Base-by-base conservation (phyloP, 2,329 filamentous ascomycete genomes). In the Alternaria sp. region DNA sequence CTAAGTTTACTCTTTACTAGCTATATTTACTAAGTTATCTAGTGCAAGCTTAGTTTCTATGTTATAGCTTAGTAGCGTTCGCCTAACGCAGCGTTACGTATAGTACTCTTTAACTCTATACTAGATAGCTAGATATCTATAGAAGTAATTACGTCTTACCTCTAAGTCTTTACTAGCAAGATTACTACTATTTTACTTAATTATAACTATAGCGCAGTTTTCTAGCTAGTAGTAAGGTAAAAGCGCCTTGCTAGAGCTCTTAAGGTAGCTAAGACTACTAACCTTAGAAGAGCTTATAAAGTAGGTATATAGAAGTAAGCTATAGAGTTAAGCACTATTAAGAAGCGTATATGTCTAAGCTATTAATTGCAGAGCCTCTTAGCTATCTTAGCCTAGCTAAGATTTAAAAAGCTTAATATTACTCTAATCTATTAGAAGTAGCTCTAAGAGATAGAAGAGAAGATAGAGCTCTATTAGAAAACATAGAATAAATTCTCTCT, bases 21-120 rank as follows among this genome's bases (percentile, higher is more conserved):
- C 36, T 19, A 66, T 52, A 40, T 69, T 46, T 64, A 46, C 54
- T 66, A 10, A 51, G 26, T 69, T n/a, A 57, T 69, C 45, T 69
- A n/a, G 64, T 58, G 46, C 25, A 40, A 69, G 54, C 60, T 69
- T 57, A 12, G n/a, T 2, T 59, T 59, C 11, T 68, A 64, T 15
- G 44, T 68, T 19, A n/a, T 17, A 52, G 47, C 52, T 10, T 12
- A 12, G 25, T 25, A 64, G 54, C 9, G 26, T 43, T 55, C 21
- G 23, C 36, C 10, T 4, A n/a, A 56, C 17, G 13, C 40, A 15
- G 36, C 54, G 26, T 61, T 66, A 12, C 9, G 32, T 28, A 67
- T 23, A 51, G 54, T 69, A 26, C 67, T 69, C 11, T 45, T 69
- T 19, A 17, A 69, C 10, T 57, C 59, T 30, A 67, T 69, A 63